Percentiles rank a stretch among this genome's conserved stretches.
These are phyloP conservation scores for Suhomyces pyralidae DNA, from an alignment of 805 yeast species.

Conservation along the genomic window DNA sequence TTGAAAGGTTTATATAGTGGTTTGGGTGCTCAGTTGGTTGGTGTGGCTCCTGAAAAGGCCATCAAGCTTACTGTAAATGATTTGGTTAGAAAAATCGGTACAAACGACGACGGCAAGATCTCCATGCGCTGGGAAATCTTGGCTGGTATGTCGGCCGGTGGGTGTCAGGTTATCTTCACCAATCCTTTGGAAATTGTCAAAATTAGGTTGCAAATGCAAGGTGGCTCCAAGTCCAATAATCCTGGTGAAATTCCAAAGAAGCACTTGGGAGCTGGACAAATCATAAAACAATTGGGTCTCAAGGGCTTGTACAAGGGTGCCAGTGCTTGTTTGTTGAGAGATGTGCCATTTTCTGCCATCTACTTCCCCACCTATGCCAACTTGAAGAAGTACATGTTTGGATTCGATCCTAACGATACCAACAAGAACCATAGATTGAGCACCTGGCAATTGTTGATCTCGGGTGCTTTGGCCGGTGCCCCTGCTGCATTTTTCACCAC, in stretches of 20 bases:
- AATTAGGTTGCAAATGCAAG: conserved; percentile 91
- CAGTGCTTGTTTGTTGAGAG: conserved; percentile 85
- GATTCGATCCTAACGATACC: conserved; percentile 71
- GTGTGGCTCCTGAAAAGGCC: conserved; percentile 98
- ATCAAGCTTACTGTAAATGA: conserved; percentile 94
- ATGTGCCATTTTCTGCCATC: conserved; percentile 94
- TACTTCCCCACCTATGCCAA: conserved; percentile 97
- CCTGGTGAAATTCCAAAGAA: conserved; percentile 43
- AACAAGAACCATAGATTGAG: conserved; percentile 58
- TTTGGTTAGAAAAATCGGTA: conserved; percentile 69
- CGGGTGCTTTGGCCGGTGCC: conserved; percentile 96
- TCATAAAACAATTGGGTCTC: conserved; percentile 76
- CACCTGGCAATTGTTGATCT: conserved; percentile 77
- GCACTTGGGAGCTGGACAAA: conserved; percentile 57
- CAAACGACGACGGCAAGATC: conserved; percentile 40
- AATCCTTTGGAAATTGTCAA: conserved; percentile 95
- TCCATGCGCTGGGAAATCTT: conserved; percentile 64
- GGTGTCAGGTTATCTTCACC: conserved; percentile 92
- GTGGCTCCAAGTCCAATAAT: conserved; percentile 48
- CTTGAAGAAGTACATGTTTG: conserved; percentile 75
- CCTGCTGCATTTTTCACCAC: conserved; percentile 97
- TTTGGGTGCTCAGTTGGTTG: conserved; percentile 87
- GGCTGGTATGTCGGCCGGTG: conserved; percentile 95
- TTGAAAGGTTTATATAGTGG: conserved; percentile 86
- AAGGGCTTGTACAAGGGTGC: conserved; percentile 90